Percentiles rank a stretch among this genome's conserved stretches.
Conservation (phyloP, 257 asterid species). For the Phtheirospermum japonicum region DNA sequence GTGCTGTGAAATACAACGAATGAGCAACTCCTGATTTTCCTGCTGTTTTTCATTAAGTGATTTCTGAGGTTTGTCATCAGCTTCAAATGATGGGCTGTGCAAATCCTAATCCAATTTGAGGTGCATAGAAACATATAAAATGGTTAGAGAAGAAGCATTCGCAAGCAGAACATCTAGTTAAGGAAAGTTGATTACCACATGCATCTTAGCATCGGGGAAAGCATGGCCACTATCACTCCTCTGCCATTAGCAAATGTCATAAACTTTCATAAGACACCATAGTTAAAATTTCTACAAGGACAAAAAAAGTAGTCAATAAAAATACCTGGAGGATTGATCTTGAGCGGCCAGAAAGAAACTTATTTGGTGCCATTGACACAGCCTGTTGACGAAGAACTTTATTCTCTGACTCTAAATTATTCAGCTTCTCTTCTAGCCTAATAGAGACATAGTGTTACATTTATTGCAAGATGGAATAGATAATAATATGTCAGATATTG, state of each 20-base stretch:
- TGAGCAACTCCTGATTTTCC: slow-evolving; percentile 89
- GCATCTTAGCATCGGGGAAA: slow-evolving; percentile 60
- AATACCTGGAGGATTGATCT: slow-evolving; percentile 92
- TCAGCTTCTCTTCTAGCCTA: slow-evolving; percentile 93
- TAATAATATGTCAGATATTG: slow-evolving; percentile 7
- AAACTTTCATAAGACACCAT: slow-evolving; percentile 28
- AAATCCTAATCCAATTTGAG: slow-evolving; percentile 61
- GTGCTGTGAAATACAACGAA: slow-evolving; percentile 78
- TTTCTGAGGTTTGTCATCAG: slow-evolving; percentile 92
- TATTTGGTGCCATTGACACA: slow-evolving; percentile 89
- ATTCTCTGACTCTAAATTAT: slow-evolving; percentile 86
- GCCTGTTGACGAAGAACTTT: slow-evolving; percentile 99
- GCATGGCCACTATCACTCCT: slow-evolving; percentile 71
- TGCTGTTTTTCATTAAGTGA: slow-evolving; percentile 95
- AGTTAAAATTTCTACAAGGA: slow-evolving; percentile 9
- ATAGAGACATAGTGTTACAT: slow-evolving; percentile 19
- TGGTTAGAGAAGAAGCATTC: slow-evolving; percentile 23
- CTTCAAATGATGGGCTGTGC: slow-evolving; percentile 78
- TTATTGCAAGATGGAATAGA: slow-evolving; percentile 18
- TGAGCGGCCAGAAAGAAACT: slow-evolving; percentile 92
- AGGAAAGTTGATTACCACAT: slow-evolving; percentile 52
- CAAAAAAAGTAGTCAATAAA: slow-evolving; percentile 18
- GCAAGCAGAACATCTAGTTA: slow-evolving; percentile 21
- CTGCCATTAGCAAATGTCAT: slow-evolving; percentile 49
- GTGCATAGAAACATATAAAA: slow-evolving; percentile 21